phyloP scores from a whole-genome alignment of 768 basidiomycete species.

The Rubroboletus pulcherrimus region DNA sequence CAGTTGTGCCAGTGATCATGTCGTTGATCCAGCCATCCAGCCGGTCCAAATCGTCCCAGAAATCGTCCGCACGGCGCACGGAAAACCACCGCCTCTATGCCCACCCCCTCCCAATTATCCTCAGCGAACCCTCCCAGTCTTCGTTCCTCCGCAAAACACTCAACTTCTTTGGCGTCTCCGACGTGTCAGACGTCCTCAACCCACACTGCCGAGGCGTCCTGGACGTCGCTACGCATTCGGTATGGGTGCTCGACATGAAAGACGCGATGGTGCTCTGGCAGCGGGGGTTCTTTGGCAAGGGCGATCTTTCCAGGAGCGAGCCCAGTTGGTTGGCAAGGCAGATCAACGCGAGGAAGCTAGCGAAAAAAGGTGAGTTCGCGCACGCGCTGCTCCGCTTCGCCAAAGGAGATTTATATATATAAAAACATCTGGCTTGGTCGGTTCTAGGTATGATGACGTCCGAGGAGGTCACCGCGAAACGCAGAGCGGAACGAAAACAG shows the following conservation, averaged over 20 bases:
- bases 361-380: conserved; percentile 49
- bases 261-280: conserved; percentile 78
- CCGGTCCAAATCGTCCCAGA: conserved; percentile 38
- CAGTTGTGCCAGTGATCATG: conserved; percentile 29
- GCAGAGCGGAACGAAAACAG: conserved; percentile 83
- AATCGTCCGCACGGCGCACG: conserved; percentile 50
- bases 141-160: conserved; percentile 45
- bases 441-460: conserved; percentile 51
- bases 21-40: conserved; percentile 44
- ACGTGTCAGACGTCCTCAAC: conserved; percentile 56
- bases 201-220: conserved; percentile 76
- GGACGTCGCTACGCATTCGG: conserved; percentile 77
- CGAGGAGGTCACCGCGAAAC: conserved; percentile 86
- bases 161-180: conserved; percentile 49
- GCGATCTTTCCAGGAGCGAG: conserved; percentile 90
- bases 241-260: conserved; percentile 70
- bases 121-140: conserved; percentile 38
- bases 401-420: not conserved
- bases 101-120: conserved; percentile 63
- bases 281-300: conserved; percentile 96
- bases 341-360: conserved; percentile 53
- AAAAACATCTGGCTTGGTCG: not conserved
- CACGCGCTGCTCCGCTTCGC: not conserved
- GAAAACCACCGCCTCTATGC: conserved; percentile 71
- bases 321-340: conserved; percentile 88